Base-by-base conservation (phyloP, 2,329 filamentous ascomycete species). In the Phyllosticta citriasiana region DNA sequence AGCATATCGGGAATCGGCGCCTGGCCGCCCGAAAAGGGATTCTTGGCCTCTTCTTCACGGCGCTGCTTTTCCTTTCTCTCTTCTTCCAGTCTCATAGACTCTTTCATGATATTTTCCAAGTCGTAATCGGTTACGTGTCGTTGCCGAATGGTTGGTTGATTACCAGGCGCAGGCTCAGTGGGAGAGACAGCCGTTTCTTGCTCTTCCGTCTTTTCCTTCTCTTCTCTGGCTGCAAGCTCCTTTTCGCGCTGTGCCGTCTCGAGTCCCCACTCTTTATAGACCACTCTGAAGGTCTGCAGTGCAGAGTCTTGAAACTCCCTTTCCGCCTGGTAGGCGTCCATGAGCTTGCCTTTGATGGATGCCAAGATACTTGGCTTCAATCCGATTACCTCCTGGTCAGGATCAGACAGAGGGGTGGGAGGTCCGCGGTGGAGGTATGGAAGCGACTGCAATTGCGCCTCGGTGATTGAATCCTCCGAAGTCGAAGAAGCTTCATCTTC, bases 1-100 rank as follows among this genome's bases (percentile, higher is more conserved):
- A 85, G 82, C 81, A 91, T 88, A 61, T 84, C 78, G 0, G 89
- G 89, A 55, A 93, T 84, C 3, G 82, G 79, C 0, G 89, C 89
- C 53, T 89, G 87, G 65, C 84, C 88, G 63, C 88, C 86, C 62
- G 86, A 86, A 68, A 87, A 86, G 59, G 88, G 85, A 69, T 87
- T 85, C 65, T 84, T 82, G 35, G 83, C 82, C 58, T 79, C 77
- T 19, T 71, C 73, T 30, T 79, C 77, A 53, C 68, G 66, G 53
- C 67, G 70, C 56, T 88, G 86, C 55, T 87, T 84, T 65, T 90
- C 87, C 62, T 84, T 81, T 35, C 84, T 80, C 68, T 90, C 88
- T 64, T 87, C 85, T 63, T 89, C 87, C 65, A 88, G 85, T 24
- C 82, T 81, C 68, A 86, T 82, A 0, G 88, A 91, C 66, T 88